Percentiles rank a stretch among this genome's conserved stretches.
These are phyloP conservation scores for Populus tomentosa DNA, from an alignment of 441 rosid species.

Conservation along the genomic window DNA sequence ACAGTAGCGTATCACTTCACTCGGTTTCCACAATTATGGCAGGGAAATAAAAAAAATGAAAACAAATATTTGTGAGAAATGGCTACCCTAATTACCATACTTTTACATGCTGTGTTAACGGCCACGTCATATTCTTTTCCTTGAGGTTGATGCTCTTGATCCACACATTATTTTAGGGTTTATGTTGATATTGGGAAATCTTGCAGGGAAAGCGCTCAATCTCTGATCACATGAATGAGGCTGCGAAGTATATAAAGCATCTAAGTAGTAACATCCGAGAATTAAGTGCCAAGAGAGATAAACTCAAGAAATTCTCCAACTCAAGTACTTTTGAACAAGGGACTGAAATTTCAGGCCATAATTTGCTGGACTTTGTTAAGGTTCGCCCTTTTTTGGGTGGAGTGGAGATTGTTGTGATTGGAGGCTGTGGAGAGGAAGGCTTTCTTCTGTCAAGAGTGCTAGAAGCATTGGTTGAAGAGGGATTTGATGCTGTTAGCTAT, in stretches of 20 bases:
- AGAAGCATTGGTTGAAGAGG: constrained; percentile 28
- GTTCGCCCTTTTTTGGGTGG: constrained; percentile 23
- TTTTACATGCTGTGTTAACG: background rate
- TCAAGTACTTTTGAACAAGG: background rate
- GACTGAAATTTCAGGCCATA: background rate
- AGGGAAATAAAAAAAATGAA: no score
- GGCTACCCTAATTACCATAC: background rate
- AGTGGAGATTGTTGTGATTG: constrained; percentile 27
- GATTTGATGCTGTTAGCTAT: constrained; percentile 30
- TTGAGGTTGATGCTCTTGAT: background rate
- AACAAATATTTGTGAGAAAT: background rate
- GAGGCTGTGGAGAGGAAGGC: constrained; percentile 16
- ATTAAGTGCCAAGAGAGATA: constrained; percentile 33
- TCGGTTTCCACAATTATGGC: no score
- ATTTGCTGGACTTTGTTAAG: constrained; percentile 1
- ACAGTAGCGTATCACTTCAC: background rate
- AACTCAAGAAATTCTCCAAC: constrained; percentile 13
- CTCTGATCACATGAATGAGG: constrained; percentile 37
- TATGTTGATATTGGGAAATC: background rate
- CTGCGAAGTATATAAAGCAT: constrained; percentile 29
- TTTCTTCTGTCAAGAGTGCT: constrained; percentile 30
- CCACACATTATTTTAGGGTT: constrained; percentile 17
- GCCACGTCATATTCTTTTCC: background rate
- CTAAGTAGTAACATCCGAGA: constrained; percentile 22
- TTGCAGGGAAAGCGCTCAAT: constrained; percentile 45